Conservation (phyloP, 345 rosid genomes). For the Pugionium cornutum region DNA sequence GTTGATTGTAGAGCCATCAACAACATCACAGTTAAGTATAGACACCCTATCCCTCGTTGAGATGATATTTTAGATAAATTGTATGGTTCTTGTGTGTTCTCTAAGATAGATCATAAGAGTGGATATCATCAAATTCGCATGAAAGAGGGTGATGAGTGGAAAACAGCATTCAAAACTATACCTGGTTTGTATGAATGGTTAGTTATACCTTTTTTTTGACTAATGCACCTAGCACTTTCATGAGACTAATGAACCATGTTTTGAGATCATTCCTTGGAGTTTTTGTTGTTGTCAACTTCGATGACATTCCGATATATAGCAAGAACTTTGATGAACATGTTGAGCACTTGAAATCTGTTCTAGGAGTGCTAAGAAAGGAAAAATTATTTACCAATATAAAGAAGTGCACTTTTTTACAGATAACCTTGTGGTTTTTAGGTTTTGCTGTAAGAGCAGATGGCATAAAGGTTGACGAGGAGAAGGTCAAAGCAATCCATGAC, state of each 20-base stretch:
- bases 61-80: no score
- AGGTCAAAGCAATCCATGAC: neutral
- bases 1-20: no score
- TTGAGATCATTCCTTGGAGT: neutral
- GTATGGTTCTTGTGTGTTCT: no score
- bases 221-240: neutral
- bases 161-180: neutral
- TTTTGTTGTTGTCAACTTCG: no score
- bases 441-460: neutral
- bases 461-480: no score
- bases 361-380: neutral
- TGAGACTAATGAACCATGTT: neutral
- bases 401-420: no score
- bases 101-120: no score
- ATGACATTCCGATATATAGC: no score
- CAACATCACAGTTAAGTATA: no score
- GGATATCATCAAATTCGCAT: neutral
- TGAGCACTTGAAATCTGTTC: neutral
- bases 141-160: neutral
- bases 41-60: no score
- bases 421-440: neutral
- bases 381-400: no score
- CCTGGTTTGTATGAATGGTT: neutral
- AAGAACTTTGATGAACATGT: neutral
- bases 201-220: neutral